These are phyloP conservation scores for Tricladium varicosporioides DNA, from an alignment of 2,329 filamentous ascomycete genomes.

Conservation along the genomic window DNA sequence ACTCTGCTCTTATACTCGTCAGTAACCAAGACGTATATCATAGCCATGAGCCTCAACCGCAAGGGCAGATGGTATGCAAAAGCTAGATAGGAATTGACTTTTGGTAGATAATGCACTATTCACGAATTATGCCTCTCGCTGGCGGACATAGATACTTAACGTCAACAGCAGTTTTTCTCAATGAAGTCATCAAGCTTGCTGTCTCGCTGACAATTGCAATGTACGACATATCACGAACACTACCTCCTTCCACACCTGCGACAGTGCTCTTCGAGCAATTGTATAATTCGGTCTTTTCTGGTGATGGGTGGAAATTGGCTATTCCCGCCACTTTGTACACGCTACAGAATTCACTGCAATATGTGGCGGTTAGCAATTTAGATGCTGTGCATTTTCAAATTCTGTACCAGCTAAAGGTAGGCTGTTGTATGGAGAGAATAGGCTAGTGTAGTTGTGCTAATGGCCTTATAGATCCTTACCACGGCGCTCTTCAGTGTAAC, in stretches of 20 bases:
- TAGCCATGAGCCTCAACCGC: conserved; percentile 4
- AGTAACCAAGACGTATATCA: conserved; percentile 19
- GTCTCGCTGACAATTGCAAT: conserved; percentile 84
- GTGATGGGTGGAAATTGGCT: conserved; percentile 92
- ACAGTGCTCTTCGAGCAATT: conserved; percentile 79
- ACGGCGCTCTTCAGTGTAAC: conserved; percentile 84
- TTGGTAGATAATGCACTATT: conserved; percentile 84
- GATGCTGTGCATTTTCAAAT: conserved; percentile 93
- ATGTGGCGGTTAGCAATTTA: conserved; percentile 85
- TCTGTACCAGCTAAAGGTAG: conserved; percentile 85
- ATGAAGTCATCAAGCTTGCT: conserved; percentile 86
- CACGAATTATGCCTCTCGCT: conserved; percentile 82
- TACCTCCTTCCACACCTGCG: conserved; percentile 75
- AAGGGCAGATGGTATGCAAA: no score
- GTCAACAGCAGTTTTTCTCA: conserved; percentile 90
- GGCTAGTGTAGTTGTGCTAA: conserved; percentile 12
- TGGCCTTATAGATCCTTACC: conserved; percentile 64
- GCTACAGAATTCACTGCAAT: conserved; percentile 89
- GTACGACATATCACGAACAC: conserved; percentile 77
- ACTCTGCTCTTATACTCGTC: conserved; percentile 74
- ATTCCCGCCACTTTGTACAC: conserved; percentile 88
- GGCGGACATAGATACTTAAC: conserved; percentile 87
- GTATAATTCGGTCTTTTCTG: conserved; percentile 76
- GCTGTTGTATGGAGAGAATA: conserved; percentile 7
- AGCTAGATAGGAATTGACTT: no score